A percentile compares a stretch with the other conserved stretches of the same genome.
These are phyloP conservation scores for Tricholoma flavovirens DNA, from an alignment of 768 basidiomycete species.

Conservation along the genomic window DNA sequence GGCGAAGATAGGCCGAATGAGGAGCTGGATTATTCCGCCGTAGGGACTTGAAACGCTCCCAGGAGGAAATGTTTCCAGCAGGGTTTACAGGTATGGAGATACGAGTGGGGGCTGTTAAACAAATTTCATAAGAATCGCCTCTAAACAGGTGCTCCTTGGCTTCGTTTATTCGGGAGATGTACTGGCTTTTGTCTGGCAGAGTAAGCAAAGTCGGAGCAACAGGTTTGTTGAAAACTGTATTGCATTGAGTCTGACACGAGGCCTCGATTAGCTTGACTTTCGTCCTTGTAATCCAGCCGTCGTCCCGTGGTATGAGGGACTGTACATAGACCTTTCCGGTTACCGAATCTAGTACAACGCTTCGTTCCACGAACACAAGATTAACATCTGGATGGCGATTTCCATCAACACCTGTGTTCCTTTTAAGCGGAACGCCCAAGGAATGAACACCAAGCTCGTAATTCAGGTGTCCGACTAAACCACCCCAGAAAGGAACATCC, in stretches of 20 bases:
- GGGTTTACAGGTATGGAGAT: slow-evolving; percentile 41
- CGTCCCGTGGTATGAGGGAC: slow-evolving; percentile 54
- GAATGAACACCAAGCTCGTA: slow-evolving; percentile 72
- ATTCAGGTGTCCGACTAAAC: slow-evolving; percentile 69
- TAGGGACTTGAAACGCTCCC: slow-evolving; percentile 70
- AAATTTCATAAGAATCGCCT: slow-evolving; percentile 92
- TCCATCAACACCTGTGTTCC: slow-evolving; percentile 8
- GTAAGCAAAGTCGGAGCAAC: slow-evolving; percentile 24
- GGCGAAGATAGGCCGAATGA: slow-evolving; percentile 74
- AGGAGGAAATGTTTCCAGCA: slow-evolving; percentile 41
- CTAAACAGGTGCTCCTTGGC: slow-evolving; percentile 72
- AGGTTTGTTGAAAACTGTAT: slow-evolving; percentile 4
- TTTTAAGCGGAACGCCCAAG: slow-evolving; percentile 38
- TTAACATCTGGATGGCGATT: slow-evolving; percentile 65
- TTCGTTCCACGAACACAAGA: slow-evolving; percentile 72
- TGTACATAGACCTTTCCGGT: slow-evolving; percentile 54
- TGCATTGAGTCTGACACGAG: slow-evolving; percentile 1
- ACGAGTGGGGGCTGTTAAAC: slow-evolving; percentile 71
- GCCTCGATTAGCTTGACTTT: slow-evolving; percentile 23
- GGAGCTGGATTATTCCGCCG: slow-evolving; percentile 82
- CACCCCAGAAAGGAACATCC: slow-evolving; percentile 78
- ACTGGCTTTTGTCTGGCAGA: slow-evolving; percentile 54
- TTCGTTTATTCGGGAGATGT: slow-evolving; percentile 61
- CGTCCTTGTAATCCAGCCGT: slow-evolving; percentile 53
- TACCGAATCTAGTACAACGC: slow-evolving; percentile 58